These are phyloP conservation scores for Rhizophora mangle DNA, from an alignment of 345 rosid genomes.

Conservation along the genomic window DNA sequence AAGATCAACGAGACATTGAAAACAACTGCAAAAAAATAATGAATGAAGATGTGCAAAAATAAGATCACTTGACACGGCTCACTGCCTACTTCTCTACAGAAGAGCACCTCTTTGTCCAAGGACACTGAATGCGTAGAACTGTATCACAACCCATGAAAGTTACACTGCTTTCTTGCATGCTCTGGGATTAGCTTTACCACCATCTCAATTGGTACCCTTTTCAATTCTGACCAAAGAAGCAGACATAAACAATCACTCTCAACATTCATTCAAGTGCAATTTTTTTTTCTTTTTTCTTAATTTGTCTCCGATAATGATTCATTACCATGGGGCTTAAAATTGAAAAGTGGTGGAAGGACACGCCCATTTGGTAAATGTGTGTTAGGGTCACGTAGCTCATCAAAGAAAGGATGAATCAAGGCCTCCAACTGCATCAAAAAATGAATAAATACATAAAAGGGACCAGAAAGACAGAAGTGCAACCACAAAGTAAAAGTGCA, in stretches of 20 bases:
- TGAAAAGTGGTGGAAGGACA: constrained; percentile 89
- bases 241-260: constrained; percentile 8
- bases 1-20: not conserved
- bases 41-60: constrained; percentile 10
- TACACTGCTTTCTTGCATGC: constrained; percentile 80
- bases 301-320: not conserved
- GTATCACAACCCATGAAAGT: constrained; percentile 63
- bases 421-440: constrained; percentile 61
- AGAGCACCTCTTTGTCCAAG: constrained; percentile 25
- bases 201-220: constrained; percentile 70
- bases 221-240: constrained; percentile 56
- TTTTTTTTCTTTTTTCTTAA: not conserved
- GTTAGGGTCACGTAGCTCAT: constrained; percentile 83
- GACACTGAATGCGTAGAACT: constrained; percentile 15
- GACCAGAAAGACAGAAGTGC: not conserved
- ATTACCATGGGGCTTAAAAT: constrained; percentile 84
- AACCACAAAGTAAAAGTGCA: not conserved
- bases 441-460: not conserved
- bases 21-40: not conserved
- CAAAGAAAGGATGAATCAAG: constrained; percentile 88
- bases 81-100: constrained; percentile 28
- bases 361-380: constrained; percentile 84
- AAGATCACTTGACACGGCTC: constrained; percentile 8
- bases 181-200: constrained; percentile 71
- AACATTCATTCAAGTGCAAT: not conserved